Conservation (phyloP, 495 filamentous ascomycete genomes). For the Tuber aestivum region DNA sequence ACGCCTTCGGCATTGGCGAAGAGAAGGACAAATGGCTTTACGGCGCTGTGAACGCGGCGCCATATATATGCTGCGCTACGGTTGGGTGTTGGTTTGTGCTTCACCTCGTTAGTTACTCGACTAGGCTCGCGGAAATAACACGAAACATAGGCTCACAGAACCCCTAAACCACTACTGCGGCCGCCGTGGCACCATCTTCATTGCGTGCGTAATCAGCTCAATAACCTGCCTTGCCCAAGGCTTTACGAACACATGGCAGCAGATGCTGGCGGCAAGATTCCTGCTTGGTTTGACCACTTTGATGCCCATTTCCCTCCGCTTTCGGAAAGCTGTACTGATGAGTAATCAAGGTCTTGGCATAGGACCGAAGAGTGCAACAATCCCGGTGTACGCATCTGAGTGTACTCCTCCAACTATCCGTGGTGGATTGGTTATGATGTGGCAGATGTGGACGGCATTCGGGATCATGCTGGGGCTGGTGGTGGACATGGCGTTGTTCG, state of each 20-base stretch:
- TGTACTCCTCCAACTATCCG: slow-evolving; percentile 63
- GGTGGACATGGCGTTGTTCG: slow-evolving; percentile 62
- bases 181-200: slow-evolving; percentile 56
- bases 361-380: slow-evolving; percentile 72
- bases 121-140: slow-evolving; percentile 38
- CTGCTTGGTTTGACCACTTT: slow-evolving; percentile 49
- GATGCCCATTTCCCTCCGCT: slow-evolving; percentile 51
- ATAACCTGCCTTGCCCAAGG: slow-evolving; percentile 69
- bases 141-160: slow-evolving; percentile 54
- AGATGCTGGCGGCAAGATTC: slow-evolving; percentile 46
- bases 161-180: slow-evolving; percentile 55
- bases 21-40: slow-evolving; percentile 50
- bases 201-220: slow-evolving; percentile 59
- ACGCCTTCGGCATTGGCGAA: slow-evolving; percentile 60
- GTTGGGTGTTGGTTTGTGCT: slow-evolving; percentile 66
- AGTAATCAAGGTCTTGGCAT: slow-evolving; percentile 58
- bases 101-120: neutral
- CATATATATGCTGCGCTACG: slow-evolving; percentile 71
- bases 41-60: slow-evolving; percentile 60
- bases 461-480: slow-evolving; percentile 71
- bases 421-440: slow-evolving; percentile 69
- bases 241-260: slow-evolving; percentile 65
- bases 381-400: slow-evolving; percentile 73
- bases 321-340: slow-evolving; percentile 57
- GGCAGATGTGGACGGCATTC: slow-evolving; percentile 83